Percentiles rank a stretch among this genome's conserved stretches.
phyloP scores from a whole-genome alignment of 805 yeast genomes.

The Yarrowia divulgata region DNA sequence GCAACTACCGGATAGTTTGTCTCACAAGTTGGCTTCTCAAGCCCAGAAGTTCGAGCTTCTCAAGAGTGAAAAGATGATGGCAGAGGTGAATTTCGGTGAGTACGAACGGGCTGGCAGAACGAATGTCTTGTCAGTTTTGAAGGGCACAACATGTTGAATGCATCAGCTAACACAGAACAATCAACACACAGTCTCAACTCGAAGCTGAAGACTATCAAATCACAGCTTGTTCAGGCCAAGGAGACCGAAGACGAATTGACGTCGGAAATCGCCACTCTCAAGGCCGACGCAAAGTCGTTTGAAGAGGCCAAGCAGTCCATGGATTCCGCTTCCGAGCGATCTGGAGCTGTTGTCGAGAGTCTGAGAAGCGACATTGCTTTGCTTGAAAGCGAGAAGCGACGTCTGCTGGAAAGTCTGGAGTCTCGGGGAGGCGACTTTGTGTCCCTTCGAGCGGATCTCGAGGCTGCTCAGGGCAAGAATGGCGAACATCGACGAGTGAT shows the following conservation, averaged over 20 bases:
- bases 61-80: constrained; percentile 45
- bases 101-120: background rate
- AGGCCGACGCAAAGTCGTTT: constrained; percentile 2
- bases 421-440: constrained; percentile 47
- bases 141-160: too few species aligned
- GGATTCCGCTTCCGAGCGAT: constrained; percentile 5
- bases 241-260: background rate
- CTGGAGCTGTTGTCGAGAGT: constrained; percentile 40
- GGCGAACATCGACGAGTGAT: constrained; percentile 54
- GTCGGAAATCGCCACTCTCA: constrained; percentile 8
- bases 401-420: constrained; percentile 47
- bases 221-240: constrained; percentile 33
- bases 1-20: constrained; percentile 2
- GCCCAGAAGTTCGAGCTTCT: constrained; percentile 46
- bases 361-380: constrained; percentile 53
- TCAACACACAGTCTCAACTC: constrained; percentile 39
- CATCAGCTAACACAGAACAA: constrained; percentile 40
- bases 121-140: too few species aligned
- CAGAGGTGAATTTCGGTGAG: constrained; percentile 45
- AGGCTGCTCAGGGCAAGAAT: constrained; percentile 50
- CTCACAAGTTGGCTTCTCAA: constrained; percentile 26
- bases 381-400: constrained; percentile 50
- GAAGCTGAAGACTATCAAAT: constrained; percentile 37
- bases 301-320: constrained; percentile 16
- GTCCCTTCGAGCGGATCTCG: constrained; percentile 53